phyloP scores from a whole-genome alignment of 495 filamentous ascomycete genomes.

The Amorphotheca resinae region DNA sequence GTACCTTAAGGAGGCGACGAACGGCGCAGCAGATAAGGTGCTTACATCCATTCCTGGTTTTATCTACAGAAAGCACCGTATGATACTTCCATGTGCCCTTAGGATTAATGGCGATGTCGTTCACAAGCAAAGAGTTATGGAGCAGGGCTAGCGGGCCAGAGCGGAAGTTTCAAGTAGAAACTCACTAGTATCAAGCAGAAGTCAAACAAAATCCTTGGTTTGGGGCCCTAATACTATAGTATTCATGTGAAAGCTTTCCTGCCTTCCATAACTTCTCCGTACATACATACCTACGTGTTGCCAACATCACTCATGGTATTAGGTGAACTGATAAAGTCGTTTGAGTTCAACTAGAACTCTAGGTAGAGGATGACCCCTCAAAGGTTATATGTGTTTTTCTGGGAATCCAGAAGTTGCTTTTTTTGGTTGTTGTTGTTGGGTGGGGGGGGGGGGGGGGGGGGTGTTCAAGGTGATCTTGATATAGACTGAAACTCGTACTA shows the following conservation, averaged over 20 bases:
- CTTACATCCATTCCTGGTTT: background rate
- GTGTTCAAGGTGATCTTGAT: no score
- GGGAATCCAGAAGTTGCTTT: no score
- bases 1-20: conserved; percentile 1
- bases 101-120: background rate
- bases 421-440: no score
- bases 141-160: background rate
- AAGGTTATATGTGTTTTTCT: no score
- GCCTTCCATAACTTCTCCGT: background rate
- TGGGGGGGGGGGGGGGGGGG: no score
- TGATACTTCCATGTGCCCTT: conserved; percentile 1
- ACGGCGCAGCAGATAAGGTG: background rate
- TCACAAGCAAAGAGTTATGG: background rate
- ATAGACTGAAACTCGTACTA: no score
- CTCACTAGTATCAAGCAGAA: background rate
- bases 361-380: no score
- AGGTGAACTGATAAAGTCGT: no score
- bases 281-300: background rate
- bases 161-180: background rate
- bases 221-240: background rate
- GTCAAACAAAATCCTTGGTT: background rate
- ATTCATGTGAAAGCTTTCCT: background rate
- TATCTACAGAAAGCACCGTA: background rate
- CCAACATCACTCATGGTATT: background rate
- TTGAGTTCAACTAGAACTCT: no score